These are phyloP conservation scores for Dichotomopilus funicola DNA, from an alignment of 2,329 filamentous ascomycete species.

Conservation along the genomic window DNA sequence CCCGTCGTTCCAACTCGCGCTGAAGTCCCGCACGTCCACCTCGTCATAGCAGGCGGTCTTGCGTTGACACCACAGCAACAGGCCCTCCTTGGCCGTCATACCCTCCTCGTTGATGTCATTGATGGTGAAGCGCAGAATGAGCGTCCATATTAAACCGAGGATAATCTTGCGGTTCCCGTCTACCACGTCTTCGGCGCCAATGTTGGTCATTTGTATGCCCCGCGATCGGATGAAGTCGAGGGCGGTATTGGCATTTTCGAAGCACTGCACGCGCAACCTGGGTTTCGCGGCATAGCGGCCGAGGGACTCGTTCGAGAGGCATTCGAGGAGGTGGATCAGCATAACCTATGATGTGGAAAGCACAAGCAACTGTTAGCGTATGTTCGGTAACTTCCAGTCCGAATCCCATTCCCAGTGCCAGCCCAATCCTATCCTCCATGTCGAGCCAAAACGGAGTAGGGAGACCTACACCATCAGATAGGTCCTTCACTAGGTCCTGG, in stretches of 20 bases:
- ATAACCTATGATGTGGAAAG: slow-evolving; percentile 55
- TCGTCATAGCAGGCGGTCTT: slow-evolving; percentile 99
- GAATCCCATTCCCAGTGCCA: too few relatives aligned
- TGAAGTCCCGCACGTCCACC: slow-evolving; percentile 93
- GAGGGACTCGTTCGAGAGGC: slow-evolving; percentile 87
- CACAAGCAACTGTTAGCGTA: not conserved
- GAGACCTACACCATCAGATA: slow-evolving; percentile 81
- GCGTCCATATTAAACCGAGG: slow-evolving; percentile 92
- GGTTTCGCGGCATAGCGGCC: slow-evolving; percentile 95
- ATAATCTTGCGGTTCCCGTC: slow-evolving; percentile 98
- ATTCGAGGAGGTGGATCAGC: slow-evolving; percentile 94
- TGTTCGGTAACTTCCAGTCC: too few relatives aligned
- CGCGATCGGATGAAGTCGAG: slow-evolving; percentile 80
- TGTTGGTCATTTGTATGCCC: slow-evolving; percentile 96
- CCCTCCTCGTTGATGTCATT: slow-evolving; percentile 98
- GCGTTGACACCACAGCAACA: slow-evolving; percentile 93
- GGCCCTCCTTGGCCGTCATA: slow-evolving; percentile 92
- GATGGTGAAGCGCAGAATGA: slow-evolving; percentile 97
- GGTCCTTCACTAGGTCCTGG: slow-evolving; percentile 78
- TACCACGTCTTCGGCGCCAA: slow-evolving; percentile 95
- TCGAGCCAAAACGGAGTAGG: not conserved
- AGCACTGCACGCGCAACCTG: slow-evolving; percentile 90
- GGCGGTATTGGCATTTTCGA: slow-evolving; percentile 96
- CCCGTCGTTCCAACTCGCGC: slow-evolving; percentile 92
- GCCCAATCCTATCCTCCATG: not conserved